phyloP scores from a whole-genome alignment of 345 rosid species.

The Tarenaya hassleriana region DNA sequence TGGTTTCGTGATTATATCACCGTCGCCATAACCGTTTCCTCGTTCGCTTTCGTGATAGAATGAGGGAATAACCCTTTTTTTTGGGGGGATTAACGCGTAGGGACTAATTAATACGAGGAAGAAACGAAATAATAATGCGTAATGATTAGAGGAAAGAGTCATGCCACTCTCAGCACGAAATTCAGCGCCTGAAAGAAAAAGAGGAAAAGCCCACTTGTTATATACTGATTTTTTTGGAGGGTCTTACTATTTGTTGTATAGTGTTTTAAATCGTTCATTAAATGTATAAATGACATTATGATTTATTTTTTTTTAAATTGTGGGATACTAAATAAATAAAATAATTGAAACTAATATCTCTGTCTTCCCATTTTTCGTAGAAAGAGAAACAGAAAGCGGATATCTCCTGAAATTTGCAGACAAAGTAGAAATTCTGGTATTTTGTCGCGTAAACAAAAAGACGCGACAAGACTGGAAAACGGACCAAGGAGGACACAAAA shows the following conservation, averaged over 20 bases:
- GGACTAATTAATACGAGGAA: too few relatives aligned
- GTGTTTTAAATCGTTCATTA: too few relatives aligned
- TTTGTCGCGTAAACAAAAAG: slow-evolving; percentile 25
- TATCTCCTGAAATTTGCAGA: slow-evolving; percentile 1
- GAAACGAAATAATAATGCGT: slow-evolving; percentile 3
- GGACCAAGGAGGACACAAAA: slow-evolving; percentile 27
- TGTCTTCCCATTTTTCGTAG: too few relatives aligned
- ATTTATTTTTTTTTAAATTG: slow-evolving; percentile 5
- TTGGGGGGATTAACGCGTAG: slow-evolving; percentile 18
- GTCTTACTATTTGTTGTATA: too few relatives aligned
- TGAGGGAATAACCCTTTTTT: slow-evolving; percentile 17
- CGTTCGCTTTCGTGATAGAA: slow-evolving; percentile 37
- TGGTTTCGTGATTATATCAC: slow-evolving; percentile 48
- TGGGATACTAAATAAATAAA: slow-evolving; percentile 6
- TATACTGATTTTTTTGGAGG: too few relatives aligned
- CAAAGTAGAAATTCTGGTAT: slow-evolving; percentile 20
- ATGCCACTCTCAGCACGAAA: slow-evolving; percentile 64
- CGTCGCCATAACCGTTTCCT: slow-evolving; percentile 36
- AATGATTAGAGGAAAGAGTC: slow-evolving; percentile 24
- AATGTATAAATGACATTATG: too few relatives aligned
- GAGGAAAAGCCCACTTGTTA: neutral
- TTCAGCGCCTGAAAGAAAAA: slow-evolving; percentile 54
- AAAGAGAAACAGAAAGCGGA: slow-evolving; percentile 9
- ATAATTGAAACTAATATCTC: too few relatives aligned
- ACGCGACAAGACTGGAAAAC: slow-evolving; percentile 4